These are phyloP conservation scores for Alisma plantagoaquatica DNA, from an alignment of 106 monocot species.

Conservation along the genomic window DNA sequence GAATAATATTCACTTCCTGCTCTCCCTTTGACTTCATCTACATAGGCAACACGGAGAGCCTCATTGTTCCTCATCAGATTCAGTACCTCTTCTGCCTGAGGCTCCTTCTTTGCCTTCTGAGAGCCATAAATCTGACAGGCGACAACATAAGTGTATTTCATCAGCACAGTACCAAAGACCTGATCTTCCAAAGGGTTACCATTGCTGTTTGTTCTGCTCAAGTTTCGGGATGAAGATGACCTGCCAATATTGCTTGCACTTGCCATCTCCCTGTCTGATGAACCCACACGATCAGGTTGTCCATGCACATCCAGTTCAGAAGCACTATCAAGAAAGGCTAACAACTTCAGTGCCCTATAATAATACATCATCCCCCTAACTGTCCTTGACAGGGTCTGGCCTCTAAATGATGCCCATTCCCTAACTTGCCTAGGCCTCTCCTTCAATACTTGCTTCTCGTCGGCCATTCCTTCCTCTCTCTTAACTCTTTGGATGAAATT, in stretches of 20 bases:
- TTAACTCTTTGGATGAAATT: conserved; percentile 71
- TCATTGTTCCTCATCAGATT: conserved; percentile 85
- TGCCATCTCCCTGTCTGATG: conserved; percentile 24
- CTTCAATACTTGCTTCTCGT: conserved; percentile 47
- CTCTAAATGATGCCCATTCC: conserved; percentile 75
- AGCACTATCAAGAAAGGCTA: conserved; percentile 79
- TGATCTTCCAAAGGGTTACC: conserved; percentile 43
- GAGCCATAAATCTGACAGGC: conserved; percentile 84
- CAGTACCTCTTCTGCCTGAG: conserved; percentile 64
- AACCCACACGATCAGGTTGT: conserved; percentile 48
- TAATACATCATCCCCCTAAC: conserved; percentile 98
- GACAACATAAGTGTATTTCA: conserved; percentile 95
- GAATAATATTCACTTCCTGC: conserved; percentile 54
- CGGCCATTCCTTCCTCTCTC: conserved; percentile 45
- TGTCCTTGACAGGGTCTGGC: conserved; percentile 72
- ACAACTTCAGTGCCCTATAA: conserved; percentile 85
- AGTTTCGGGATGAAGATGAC: conserved; percentile 24
- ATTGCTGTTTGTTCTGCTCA: conserved; percentile 47
- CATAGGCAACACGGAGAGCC: conserved; percentile 84
- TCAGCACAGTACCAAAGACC: conserved; percentile 69
- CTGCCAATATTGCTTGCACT: conserved; percentile 16
- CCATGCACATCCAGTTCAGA: conserved; percentile 65
- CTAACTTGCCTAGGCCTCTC: conserved; percentile 47
- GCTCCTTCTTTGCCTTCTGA: conserved; percentile 65
- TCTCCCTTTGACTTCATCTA: conserved; percentile 58